Evolutionary conservation across 371 early-diverging fungal genomes (phyloP), one percentile per base, ranked within the genome.

Genomic region (Dichotomocladium elegans): DNA sequence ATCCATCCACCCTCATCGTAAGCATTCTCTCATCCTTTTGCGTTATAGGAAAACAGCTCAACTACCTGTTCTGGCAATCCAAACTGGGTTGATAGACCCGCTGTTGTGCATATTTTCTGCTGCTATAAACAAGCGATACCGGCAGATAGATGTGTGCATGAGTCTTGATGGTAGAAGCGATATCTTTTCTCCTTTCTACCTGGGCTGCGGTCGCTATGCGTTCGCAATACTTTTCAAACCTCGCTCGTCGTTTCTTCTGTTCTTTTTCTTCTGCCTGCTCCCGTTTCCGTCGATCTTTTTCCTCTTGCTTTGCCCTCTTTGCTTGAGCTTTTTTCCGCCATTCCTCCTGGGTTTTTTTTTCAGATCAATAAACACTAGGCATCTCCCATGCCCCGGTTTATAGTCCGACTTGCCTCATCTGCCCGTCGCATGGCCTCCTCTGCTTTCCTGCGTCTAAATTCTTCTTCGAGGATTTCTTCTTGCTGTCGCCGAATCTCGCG

Each of bases 381-480:
- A 37, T 15, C 2, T 37, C 3, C 5, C 11, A 35, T 11, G 11
- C 14, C 17, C 11, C 11, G 19, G 15, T 5, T 43, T 43, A 22
- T n/a, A 43, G 43, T 6, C 15, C 3, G 25, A 1, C 0, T 12
- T 57, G 63, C 68, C 60, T 74, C 75, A 37, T 68, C 63, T 10
- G 60, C 61, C 33, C 61, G 53, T 40, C 56, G 54, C 21, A 68
- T 64, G 1, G 69, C 62, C 35, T 74, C 65, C 41, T 66, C 72
- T 9, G 66, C 40, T 40, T 71, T 68, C 24, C 47, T 58, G 8
- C 59, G 62, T 55, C 53, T 34, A 51, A 62, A 71, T 28, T 63
- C 59, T 24, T 68, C 69, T 41, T 68, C 75, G 10, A 56, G 30
- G 2, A 58, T 48, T 24, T 74, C 63, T 3, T 71, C 72, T 47